Percentiles rank a stretch among this genome's conserved stretches.
Conservation (phyloP, 208 protist genomes). For the Crithidia acanthocephali region DNA sequence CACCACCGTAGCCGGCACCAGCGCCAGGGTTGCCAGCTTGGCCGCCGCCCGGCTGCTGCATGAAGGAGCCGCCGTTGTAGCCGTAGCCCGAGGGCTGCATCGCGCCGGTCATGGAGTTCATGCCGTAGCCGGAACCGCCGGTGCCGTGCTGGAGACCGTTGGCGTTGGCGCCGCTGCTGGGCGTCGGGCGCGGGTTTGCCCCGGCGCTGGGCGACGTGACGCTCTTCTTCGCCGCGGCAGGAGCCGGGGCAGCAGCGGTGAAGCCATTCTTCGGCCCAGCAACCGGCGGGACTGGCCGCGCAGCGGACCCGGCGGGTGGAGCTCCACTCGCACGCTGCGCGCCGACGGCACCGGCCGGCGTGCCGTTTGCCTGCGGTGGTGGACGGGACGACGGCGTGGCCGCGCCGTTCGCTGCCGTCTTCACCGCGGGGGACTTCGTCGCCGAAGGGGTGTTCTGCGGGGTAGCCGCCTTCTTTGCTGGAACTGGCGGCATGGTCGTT, state of each 20-base stretch:
- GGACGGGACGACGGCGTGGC: conserved; percentile 8
- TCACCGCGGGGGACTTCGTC: not conserved
- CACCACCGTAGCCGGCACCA: not conserved
- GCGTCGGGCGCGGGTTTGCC: not conserved
- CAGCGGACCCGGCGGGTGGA: not conserved
- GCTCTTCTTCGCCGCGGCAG: not conserved
- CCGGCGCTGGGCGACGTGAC: not conserved
- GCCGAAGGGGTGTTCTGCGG: conserved; percentile 6
- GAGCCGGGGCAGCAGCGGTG: not conserved
- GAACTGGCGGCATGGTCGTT: not conserved
- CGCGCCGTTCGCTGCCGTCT: not conserved
- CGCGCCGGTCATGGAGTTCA: not conserved
- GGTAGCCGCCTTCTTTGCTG: conserved; percentile 8
- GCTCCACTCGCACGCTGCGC: conserved; percentile 3
- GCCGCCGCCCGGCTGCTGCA: conserved; percentile 1
- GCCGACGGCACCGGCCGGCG: not conserved
- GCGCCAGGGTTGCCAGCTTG: not conserved
- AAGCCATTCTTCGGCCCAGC: not conserved
- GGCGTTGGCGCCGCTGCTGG: not conserved
- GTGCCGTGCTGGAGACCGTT: conserved; percentile 7
- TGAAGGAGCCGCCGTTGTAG: conserved; percentile 13
- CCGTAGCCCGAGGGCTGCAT: conserved; percentile 1
- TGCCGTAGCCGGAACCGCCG: conserved; percentile 18
- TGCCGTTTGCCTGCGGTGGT: not conserved
- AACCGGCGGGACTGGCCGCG: not conserved